Percentiles rank a stretch among this genome's conserved stretches.
Conservation (phyloP, 371 early-diverging fungal species). For the Lichtheimia ornata region DNA sequence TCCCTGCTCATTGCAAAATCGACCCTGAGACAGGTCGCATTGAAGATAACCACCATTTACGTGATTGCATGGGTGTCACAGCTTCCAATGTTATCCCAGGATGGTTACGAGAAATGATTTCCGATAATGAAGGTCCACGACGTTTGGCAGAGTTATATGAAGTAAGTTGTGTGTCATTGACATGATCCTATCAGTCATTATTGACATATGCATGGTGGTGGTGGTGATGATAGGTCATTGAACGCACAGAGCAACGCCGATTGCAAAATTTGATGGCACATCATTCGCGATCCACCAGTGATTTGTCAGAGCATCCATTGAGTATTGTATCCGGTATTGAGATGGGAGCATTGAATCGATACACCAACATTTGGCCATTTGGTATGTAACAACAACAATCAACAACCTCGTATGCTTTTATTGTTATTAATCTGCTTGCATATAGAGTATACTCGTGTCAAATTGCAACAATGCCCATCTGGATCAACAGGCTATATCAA, state of each 20-base stretch:
- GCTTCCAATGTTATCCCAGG: slow-evolving; percentile 13
- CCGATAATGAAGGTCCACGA: slow-evolving; percentile 29
- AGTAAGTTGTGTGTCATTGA: not conserved
- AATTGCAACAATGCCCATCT: slow-evolving; percentile 29
- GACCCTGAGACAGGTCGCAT: not conserved
- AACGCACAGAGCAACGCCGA: slow-evolving; percentile 61
- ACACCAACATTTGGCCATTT: slow-evolving; percentile 80
- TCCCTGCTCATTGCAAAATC: slow-evolving; percentile 17
- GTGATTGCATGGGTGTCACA: not conserved
- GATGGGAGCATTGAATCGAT: slow-evolving; percentile 71
- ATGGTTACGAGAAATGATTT: slow-evolving; percentile 33
- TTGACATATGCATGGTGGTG: not conserved
- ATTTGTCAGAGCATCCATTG: slow-evolving; percentile 45
- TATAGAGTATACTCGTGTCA: slow-evolving; percentile 58
- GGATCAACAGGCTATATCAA: slow-evolving; percentile 79
- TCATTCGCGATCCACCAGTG: slow-evolving; percentile 43
- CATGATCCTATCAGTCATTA: not conserved
- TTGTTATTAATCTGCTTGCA: not conserved
- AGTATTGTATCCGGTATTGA: slow-evolving; percentile 70
- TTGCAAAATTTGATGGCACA: slow-evolving; percentile 62
- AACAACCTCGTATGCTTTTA: not conserved
- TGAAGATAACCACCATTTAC: not conserved
- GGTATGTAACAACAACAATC: slow-evolving; percentile 31
- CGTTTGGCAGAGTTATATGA: slow-evolving; percentile 42
- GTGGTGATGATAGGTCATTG: slow-evolving; percentile 23